Conservation (phyloP, 78 protist genomes). For the Dictyostelium intermedium region DNA sequence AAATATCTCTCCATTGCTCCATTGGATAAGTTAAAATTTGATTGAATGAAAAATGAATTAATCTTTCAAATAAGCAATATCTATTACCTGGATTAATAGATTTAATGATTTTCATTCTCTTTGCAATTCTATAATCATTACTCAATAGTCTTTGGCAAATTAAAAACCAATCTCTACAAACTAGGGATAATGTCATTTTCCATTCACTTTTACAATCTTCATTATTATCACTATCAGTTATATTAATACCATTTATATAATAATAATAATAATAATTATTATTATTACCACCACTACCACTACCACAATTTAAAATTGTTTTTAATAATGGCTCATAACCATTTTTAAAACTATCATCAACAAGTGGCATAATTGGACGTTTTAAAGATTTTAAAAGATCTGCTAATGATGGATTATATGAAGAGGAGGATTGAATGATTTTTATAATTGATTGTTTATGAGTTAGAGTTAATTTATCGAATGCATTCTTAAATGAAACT, state of each 20-base stretch:
- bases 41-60: neutral
- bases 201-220: neutral
- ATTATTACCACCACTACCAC: neutral
- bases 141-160: neutral
- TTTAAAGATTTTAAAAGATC: neutral
- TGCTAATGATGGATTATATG: neutral
- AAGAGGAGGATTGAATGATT: neutral
- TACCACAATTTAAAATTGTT: neutral
- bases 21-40: neutral
- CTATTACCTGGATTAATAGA: neutral
- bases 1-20: neutral
- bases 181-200: neutral
- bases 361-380: neutral
- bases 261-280: too few relatives aligned
- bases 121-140: neutral
- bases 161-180: slow-evolving; percentile 3
- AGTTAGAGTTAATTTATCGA: neutral
- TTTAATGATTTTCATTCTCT: neutral
- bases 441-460: slow-evolving; percentile 3
- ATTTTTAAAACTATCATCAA: neutral
- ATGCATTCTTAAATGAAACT: neutral
- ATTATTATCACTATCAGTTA: neutral
- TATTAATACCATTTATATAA: neutral
- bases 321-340: neutral
- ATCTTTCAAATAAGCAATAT: neutral